Percentiles rank a stretch among this genome's conserved stretches.
These are phyloP conservation scores for Paecilomyces sp. DNA, from an alignment of 2,329 filamentous ascomycete species.

Conservation along the genomic window DNA sequence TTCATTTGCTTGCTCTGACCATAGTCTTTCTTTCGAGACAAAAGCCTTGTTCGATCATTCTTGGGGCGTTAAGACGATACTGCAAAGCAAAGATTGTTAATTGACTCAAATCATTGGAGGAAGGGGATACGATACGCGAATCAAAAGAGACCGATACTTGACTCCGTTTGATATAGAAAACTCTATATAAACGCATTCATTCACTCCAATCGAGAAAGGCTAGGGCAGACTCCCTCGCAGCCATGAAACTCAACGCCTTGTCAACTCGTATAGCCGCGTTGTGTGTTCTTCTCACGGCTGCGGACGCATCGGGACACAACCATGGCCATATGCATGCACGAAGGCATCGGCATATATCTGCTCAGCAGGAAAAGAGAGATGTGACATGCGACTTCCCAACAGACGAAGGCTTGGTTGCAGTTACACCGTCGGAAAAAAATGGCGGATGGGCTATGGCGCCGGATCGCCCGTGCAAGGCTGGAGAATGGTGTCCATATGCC, in stretches of 20 bases:
- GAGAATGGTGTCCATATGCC: conserved; percentile 67
- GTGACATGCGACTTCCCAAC: conserved; percentile 59
- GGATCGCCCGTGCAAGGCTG: conserved; percentile 60
- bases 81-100: conserved; percentile 2
- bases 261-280: conserved; percentile 24
- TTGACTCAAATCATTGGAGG: neutral
- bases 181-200: neutral
- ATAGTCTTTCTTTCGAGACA: conserved; percentile 14
- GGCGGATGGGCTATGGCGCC: conserved; percentile 76
- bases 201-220: neutral
- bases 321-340: conserved; percentile 17
- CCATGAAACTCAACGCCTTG: conserved; percentile 27
- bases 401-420: conserved; percentile 58
- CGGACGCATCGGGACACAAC: conserved; percentile 25
- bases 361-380: conserved; percentile 42
- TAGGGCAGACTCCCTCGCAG: neutral
- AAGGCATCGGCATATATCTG: conserved; percentile 15
- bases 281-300: conserved; percentile 27
- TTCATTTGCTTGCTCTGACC: conserved; percentile 10
- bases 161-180: neutral
- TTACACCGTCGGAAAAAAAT: conserved; percentile 60
- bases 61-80: conserved; percentile 11
- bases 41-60: neutral
- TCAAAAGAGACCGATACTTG: neutral
- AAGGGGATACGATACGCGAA: neutral